Evolutionary conservation across 2,329 filamentous ascomycete genomes (phyloP), one percentile per base, ranked within the genome.

Genomic region (Xylaria digitata): DNA sequence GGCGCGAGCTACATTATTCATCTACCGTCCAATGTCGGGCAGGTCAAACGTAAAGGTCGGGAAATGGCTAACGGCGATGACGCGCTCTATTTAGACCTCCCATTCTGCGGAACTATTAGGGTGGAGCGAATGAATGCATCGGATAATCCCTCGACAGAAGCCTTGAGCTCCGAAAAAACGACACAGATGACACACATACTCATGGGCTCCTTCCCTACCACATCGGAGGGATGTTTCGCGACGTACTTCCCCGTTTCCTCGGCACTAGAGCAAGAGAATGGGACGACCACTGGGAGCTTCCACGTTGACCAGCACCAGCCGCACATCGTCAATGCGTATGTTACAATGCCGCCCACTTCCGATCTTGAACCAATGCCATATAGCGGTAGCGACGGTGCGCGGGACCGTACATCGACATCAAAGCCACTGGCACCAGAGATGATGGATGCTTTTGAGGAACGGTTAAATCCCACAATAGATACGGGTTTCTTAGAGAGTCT

Each of bases 51-150:
- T 32, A 26, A 26, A 21, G 43, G 11, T 52, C 32, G 4, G 17
- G 21, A 37, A 7, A 34, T 30, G n/a, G 43, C 21, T 3, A 34
- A 53, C 23, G 34, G 30, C 48, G 19, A 21, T 21, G 57, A 65
- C 37, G 23, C 50, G 3, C 58, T 69, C 15, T 55, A 26, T 40
- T 8, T 69, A n/a, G 45, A 65, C 3, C 37, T 69, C 23, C 67
- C 65, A 32, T 67, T 67, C 32, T 69, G 61, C 52, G 67, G 60
- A 26, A 67, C 61, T 50, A 61, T 69, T 32, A 37, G 40, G 48
- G 40, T 69, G 17, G 49, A 59, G 58, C 52, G 37, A 21, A 26
- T 17, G 15, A 43, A 37, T 11, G 7, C 11, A 40, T 43, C 34
- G 7, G 8, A 60, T 15, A 21, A 45, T 19, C 32, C 23, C 30